A percentile compares a stretch with the other conserved stretches of the same genome.
phyloP scores from a whole-genome alignment of 192 early-diverging fungal genomes.

The Cetraspora pellucida region DNA sequence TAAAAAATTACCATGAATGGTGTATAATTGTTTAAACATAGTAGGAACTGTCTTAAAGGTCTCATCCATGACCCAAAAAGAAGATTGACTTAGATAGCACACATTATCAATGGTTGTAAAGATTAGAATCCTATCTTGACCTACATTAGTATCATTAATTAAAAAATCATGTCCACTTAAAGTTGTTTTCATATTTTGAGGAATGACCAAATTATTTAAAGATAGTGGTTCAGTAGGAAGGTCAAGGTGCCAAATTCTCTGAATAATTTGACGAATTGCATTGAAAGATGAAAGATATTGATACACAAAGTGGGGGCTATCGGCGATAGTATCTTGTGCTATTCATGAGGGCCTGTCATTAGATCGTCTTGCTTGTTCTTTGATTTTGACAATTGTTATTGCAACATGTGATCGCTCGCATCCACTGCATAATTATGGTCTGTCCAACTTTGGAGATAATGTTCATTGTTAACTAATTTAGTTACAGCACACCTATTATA shows the following conservation, averaged over 20 bases:
- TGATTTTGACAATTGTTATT: not conserved
- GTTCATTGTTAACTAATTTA: not conserved
- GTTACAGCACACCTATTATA: not conserved
- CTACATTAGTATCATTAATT: not conserved
- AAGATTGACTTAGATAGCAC: not conserved
- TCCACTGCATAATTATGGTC: conserved; percentile 4
- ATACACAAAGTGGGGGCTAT: not conserved
- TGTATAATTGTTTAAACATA: not conserved
- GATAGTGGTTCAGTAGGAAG: not conserved
- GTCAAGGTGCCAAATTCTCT: not conserved
- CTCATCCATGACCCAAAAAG: not conserved
- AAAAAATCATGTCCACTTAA: conserved; percentile 3
- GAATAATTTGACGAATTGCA: conserved; percentile 1
- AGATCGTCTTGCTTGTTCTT: not conserved
- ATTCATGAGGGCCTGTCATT: not conserved
- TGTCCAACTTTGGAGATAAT: not conserved
- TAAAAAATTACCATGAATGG: not conserved
- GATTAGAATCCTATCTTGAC: not conserved
- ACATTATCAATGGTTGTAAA: not conserved
- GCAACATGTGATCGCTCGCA: not conserved
- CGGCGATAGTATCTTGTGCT: not conserved
- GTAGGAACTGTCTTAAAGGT: not conserved
- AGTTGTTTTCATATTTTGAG: conserved; percentile 11
- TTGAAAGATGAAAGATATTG: not conserved
- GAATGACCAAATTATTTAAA: not conserved